Percentiles rank a stretch among this genome's conserved stretches.
Conservation (phyloP, 2,329 filamentous ascomycete genomes). For the Fusarium incarnatum region DNA sequence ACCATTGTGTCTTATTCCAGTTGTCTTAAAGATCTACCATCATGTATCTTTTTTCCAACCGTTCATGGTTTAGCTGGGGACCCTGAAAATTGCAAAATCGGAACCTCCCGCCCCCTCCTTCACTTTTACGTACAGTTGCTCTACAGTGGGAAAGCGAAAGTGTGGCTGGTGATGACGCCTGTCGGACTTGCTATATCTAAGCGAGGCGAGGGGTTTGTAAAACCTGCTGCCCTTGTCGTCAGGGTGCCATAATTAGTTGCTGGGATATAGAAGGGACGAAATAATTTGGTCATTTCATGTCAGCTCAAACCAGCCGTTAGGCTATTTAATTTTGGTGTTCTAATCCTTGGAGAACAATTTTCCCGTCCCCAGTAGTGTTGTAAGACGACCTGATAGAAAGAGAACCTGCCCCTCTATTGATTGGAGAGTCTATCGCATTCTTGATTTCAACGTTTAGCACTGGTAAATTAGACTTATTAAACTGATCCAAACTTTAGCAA, state of each 20-base stretch:
- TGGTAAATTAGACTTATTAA: neutral
- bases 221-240: slow-evolving; percentile 15
- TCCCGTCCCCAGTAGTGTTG: neutral
- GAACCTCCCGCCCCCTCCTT: slow-evolving; percentile 22
- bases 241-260: neutral
- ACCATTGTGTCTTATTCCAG: neutral
- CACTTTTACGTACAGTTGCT: neutral
- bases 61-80: slow-evolving; percentile 28
- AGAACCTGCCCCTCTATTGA: slow-evolving; percentile 35
- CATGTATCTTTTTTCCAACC: neutral
- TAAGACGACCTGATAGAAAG: neutral
- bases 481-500: neutral
- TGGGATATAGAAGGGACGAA: neutral
- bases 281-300: neutral
- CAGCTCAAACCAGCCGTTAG: neutral
- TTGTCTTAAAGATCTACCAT: neutral
- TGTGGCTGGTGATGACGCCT: slow-evolving; percentile 35
- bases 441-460: neutral
- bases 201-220: slow-evolving; percentile 35
- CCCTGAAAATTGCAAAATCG: slow-evolving; percentile 26
- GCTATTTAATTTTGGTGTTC: neutral
- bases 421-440: slow-evolving; percentile 15
- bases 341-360: neutral
- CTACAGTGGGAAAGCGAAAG: neutral
- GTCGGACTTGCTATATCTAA: slow-evolving; percentile 6